Percentiles rank a stretch among this genome's conserved stretches.
Evolutionary conservation across 2,329 filamentous ascomycete genomes (phyloP).

Genomic region (Trichoderma brevicompactum): DNA sequence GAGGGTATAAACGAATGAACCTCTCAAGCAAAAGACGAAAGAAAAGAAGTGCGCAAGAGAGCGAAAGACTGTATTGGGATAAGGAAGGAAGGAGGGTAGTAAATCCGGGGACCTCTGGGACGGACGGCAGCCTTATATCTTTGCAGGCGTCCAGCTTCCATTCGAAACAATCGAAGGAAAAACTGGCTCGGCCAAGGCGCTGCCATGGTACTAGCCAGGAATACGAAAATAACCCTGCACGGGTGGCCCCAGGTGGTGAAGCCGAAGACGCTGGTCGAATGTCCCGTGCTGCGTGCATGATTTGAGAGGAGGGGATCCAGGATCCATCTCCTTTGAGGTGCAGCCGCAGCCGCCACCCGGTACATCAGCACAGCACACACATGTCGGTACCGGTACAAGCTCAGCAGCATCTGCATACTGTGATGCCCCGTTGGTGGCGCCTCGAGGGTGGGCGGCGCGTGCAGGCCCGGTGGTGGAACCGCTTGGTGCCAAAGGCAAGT

Average conservation of each 20-base stretch:
- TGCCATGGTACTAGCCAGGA: constrained; percentile 26
- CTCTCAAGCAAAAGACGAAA: constrained; percentile 20
- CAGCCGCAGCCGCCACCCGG: constrained; percentile 24
- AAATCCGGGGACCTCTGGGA: constrained; percentile 21
- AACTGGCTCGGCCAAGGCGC: constrained; percentile 4
- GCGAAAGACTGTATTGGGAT: constrained; percentile 30
- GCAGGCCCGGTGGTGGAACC: constrained; percentile 13
- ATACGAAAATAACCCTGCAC: constrained; percentile 34
- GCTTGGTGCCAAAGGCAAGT: constrained; percentile 14
- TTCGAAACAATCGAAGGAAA: constrained; percentile 11
- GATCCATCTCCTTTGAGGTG: constrained; percentile 28
- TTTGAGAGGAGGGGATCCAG: constrained; percentile 26
- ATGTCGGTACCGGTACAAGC: constrained; percentile 19
- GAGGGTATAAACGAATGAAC: constrained; percentile 29
- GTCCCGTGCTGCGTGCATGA: constrained; percentile 24
- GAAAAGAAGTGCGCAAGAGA: constrained; percentile 21
- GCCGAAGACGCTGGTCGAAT: constrained; percentile 21
- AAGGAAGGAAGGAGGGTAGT: constrained; percentile 18
- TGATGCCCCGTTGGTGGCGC: not conserved
- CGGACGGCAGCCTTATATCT: constrained; percentile 29
- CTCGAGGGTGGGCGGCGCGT: not conserved
- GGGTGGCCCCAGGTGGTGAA: constrained; percentile 14
- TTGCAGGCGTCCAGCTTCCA: constrained; percentile 25
- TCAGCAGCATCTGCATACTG: constrained; percentile 16
- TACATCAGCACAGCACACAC: constrained; percentile 19